Evolutionary conservation across 148 eudicot genomes (phyloP).

Genomic region (Talinum fruticosum): DNA sequence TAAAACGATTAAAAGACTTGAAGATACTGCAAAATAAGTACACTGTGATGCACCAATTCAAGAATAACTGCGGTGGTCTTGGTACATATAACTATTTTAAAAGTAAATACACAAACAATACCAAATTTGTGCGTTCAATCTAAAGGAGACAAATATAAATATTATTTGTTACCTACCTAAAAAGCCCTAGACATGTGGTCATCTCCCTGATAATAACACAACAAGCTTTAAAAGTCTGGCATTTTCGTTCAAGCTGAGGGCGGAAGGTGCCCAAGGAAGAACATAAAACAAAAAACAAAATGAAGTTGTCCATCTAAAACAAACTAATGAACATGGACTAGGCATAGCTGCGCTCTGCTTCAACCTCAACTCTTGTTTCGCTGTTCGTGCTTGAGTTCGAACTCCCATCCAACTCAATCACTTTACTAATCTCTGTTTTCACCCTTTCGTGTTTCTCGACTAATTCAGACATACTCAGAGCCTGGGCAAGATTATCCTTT

Average conservation of each 20-base stretch:
- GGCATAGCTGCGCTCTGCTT: conserved; percentile 31
- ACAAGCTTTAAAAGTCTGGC: background rate
- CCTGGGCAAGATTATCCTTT: conserved; percentile 52
- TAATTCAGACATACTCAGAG: conserved; percentile 46
- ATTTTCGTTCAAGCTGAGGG: background rate
- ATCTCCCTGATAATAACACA: conserved; percentile 6
- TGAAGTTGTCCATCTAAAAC: background rate
- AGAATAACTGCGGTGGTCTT: no score
- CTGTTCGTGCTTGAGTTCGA: conserved; percentile 26
- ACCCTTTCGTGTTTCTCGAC: conserved; percentile 48
- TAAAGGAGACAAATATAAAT: background rate
- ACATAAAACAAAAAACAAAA: background rate
- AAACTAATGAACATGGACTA: conserved; percentile 23
- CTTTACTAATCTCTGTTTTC: conserved; percentile 46
- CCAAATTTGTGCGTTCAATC: background rate
- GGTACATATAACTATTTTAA: no score
- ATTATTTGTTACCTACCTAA: background rate
- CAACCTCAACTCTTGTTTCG: conserved; percentile 32
- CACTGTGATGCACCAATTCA: no score
- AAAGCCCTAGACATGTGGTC: background rate
- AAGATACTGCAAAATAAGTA: no score
- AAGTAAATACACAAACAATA: conserved; percentile 4
- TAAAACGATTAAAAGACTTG: no score
- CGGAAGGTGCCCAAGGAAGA: background rate
- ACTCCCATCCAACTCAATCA: conserved; percentile 37